phyloP scores from a whole-genome alignment of 441 rosid genomes.

The Raphanus hybrid region DNA sequence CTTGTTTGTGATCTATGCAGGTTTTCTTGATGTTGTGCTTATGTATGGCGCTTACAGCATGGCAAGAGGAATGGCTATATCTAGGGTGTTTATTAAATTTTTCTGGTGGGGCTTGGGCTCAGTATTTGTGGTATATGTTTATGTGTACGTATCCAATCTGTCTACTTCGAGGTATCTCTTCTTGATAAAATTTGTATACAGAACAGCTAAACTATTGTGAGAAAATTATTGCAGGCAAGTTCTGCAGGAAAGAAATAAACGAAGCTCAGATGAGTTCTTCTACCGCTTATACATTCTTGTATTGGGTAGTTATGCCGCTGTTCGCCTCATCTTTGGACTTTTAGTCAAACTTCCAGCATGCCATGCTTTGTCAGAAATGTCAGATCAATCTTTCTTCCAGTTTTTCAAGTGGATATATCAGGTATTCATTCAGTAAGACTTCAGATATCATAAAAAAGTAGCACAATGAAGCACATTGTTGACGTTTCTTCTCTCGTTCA shows the following conservation, averaged over 20 bases:
- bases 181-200: conserved; percentile 18
- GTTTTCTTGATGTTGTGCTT: conserved; percentile 90
- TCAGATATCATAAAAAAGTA: conserved; percentile 16
- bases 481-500: conserved; percentile 49
- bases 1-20: conserved; percentile 49
- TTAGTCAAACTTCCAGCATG: conserved; percentile 85
- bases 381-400: conserved; percentile 97
- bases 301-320: conserved; percentile 84
- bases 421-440: conserved; percentile 53
- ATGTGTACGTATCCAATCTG: conserved; percentile 64
- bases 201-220: conserved; percentile 29
- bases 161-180: conserved; percentile 17
- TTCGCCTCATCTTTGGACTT: conserved; percentile 75
- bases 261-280: conserved; percentile 65
- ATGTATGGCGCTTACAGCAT: conserved; percentile 95
- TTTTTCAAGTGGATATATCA: conserved; percentile 99
- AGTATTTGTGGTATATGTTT: conserved; percentile 75
- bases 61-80: conserved; percentile 99
- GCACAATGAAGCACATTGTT: conserved; percentile 12
- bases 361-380: conserved; percentile 87
- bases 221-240: conserved; percentile 68
- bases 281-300: conserved; percentile 91
- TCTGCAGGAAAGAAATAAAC: conserved; percentile 74
- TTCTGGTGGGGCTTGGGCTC: conserved; percentile 90
- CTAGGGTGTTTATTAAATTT: conserved; percentile 90